A percentile compares a stretch with the other conserved stretches of the same genome.
Conservation (phyloP, 192 early-diverging fungal genomes). For the Martensiomyces pterosporus region DNA sequence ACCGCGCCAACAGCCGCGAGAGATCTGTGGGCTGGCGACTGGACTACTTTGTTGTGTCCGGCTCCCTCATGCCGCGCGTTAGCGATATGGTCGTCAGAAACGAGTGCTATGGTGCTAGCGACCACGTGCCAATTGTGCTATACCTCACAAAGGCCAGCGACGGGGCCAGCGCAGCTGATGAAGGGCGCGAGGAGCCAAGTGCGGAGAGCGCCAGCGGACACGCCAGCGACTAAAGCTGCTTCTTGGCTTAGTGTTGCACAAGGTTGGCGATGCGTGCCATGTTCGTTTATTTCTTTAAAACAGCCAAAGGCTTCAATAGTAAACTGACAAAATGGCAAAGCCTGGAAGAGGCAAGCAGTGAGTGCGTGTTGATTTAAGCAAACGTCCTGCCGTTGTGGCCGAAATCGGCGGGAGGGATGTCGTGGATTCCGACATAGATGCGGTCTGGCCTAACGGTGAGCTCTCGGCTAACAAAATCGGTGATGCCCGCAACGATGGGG, state of each 20-base stretch:
- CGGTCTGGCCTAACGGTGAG: constrained; percentile 8
- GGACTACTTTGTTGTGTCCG: constrained; percentile 78
- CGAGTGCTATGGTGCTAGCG: constrained; percentile 81
- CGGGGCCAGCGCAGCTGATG: no score
- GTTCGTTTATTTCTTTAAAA: no score
- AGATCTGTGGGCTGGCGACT: constrained; percentile 80
- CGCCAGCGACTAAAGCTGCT: no score
- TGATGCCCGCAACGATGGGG: constrained; percentile 14
- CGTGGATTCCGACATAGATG: constrained; percentile 16
- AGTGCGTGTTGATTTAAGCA: no score
- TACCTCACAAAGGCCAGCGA: constrained; percentile 47
- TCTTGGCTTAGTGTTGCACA: no score
- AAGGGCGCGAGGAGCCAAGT: no score
- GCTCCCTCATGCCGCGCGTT: constrained; percentile 56
- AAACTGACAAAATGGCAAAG: no score
- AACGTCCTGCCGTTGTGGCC: constrained; percentile 11
- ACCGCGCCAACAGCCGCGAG: constrained; percentile 64
- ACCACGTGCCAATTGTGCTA: constrained; percentile 78
- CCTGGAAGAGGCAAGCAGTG: no score
- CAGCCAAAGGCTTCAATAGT: no score
- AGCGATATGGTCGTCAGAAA: constrained; percentile 62
- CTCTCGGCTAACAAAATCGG: constrained; percentile 9
- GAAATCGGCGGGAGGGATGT: constrained; percentile 8
- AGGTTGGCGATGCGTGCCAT: no score
- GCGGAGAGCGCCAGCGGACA: no score